Base-by-base conservation (phyloP, 306 rosid species). In the Senna tora region DNA sequence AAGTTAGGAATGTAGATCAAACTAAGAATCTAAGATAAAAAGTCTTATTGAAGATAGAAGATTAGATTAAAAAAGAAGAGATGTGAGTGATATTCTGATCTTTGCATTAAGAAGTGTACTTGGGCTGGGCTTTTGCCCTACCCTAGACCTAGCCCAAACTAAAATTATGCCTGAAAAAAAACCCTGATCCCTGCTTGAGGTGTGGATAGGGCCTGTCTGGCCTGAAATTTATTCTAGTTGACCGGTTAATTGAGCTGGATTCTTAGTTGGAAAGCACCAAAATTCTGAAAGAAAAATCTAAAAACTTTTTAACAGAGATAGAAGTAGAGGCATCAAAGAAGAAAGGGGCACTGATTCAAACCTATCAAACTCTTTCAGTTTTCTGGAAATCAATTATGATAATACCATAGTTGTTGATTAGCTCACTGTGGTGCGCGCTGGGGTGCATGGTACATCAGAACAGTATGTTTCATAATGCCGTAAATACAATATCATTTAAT, bases 1-100 rank as follows among this genome's bases (percentile, higher is more conserved):
- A 36, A 14, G 21, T 73, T 73, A 50, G 47, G 53, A 73, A 49
- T 73, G 15, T 9, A 13, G 28, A 32, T 58, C 22, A 45, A 45
- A 45, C 30, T 60, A 33, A 54, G 50, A 45, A 45, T 22, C 30
- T 60, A 33, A 54, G 50, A 17, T 30, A 12, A 5, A 28, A 58
- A 61, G 42, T n/a, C 62, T 28, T 25, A 16, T 7, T 13, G 0
- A 36, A 12, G 43, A 17, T 16, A 20, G 6, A n/a, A n/a, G 46
- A 61, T 25, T 25, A 25, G 3, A 25, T 25, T 25, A 1, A 25
- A 25, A 1, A 25, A 25, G 16, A 4, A 33, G 5, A 38, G 2
- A 12, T 9, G 30, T 4, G 1, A 4, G n/a, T 1, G 19, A 17
- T 39, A 25, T 60, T 34, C 16, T 1, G 19, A 17, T 39, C 46